Evolutionary conservation across 805 yeast species (phyloP).

Genomic region (Jamesozyma piceae): DNA sequence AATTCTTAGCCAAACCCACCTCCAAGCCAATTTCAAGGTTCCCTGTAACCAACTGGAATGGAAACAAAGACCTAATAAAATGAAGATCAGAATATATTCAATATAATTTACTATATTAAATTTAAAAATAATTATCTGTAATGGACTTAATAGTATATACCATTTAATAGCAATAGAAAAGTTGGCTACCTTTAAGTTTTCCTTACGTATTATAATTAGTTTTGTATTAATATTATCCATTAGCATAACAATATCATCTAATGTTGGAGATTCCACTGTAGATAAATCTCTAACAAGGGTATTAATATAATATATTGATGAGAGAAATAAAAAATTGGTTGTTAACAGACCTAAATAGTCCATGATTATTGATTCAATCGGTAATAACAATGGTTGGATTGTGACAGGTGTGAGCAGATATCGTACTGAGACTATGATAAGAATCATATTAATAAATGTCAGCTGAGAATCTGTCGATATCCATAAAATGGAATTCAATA

Average conservation of each 20-base stretch:
- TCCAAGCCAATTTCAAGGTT: slow-evolving; percentile 22
- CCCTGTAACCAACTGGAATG: slow-evolving; percentile 26
- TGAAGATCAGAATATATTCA: slow-evolving; percentile 9
- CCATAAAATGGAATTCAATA: slow-evolving; percentile 24
- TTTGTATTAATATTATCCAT: slow-evolving; percentile 21
- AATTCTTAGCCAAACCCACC: slow-evolving; percentile 15
- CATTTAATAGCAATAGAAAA: neutral
- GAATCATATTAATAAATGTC: slow-evolving; percentile 20
- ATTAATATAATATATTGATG: slow-evolving; percentile 16
- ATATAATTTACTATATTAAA: slow-evolving; percentile 4
- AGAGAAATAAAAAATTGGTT: slow-evolving; percentile 7
- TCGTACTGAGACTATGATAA: slow-evolving; percentile 12
- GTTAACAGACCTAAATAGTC: slow-evolving; percentile 20
- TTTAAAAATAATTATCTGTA: slow-evolving; percentile 14
- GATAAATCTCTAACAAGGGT: slow-evolving; percentile 15
- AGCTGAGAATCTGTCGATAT: slow-evolving; percentile 19
- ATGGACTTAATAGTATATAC: slow-evolving; percentile 12
- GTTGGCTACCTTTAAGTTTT: slow-evolving; percentile 5
- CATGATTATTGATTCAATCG: slow-evolving; percentile 1
- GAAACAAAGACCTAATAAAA: slow-evolving; percentile 8
- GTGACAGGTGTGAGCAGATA: slow-evolving; percentile 3
- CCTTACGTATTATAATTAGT: slow-evolving; percentile 15
- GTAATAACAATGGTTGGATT: too few relatives aligned
- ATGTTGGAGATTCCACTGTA: slow-evolving; percentile 25
- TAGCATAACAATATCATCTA: slow-evolving; percentile 24